Evolutionary conservation across 345 rosid species (phyloP).

Genomic region (Melaleuca alternifolia): DNA sequence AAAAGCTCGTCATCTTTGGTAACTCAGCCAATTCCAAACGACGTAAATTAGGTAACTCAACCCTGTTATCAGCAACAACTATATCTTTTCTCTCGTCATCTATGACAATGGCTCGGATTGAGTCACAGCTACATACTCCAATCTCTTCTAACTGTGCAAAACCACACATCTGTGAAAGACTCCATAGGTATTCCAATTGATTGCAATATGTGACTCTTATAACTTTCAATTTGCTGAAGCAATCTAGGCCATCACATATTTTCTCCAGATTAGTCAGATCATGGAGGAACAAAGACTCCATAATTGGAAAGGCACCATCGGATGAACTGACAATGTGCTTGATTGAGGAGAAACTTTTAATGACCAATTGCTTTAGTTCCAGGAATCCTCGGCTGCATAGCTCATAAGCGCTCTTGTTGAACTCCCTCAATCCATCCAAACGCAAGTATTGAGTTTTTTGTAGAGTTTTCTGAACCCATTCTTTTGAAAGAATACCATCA

Average conservation of each 20-base stretch:
- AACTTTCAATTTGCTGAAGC: background rate
- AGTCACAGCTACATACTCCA: fast-evolving
- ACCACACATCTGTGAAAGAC: background rate
- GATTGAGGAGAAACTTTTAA: background rate
- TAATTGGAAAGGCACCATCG: background rate
- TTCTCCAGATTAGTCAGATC: background rate
- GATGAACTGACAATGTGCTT: background rate
- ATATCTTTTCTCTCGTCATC: background rate
- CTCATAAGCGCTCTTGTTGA: background rate
- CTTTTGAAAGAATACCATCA: background rate
- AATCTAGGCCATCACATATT: background rate
- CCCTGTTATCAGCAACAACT: background rate
- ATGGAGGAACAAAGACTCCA: background rate
- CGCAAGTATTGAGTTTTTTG: background rate
- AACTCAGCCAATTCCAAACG: fast-evolving
- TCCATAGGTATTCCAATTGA: background rate
- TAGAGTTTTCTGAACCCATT: background rate
- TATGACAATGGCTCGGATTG: background rate
- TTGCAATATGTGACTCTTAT: fast-evolving
- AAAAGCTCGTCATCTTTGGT: background rate
- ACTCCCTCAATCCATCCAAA: background rate
- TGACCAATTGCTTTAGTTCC: background rate
- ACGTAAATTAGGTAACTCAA: background rate
- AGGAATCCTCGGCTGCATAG: background rate
- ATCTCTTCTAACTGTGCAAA: background rate